Base-by-base conservation (phyloP, 2,329 filamentous ascomycete species). In the Clonostachys sp. region DNA sequence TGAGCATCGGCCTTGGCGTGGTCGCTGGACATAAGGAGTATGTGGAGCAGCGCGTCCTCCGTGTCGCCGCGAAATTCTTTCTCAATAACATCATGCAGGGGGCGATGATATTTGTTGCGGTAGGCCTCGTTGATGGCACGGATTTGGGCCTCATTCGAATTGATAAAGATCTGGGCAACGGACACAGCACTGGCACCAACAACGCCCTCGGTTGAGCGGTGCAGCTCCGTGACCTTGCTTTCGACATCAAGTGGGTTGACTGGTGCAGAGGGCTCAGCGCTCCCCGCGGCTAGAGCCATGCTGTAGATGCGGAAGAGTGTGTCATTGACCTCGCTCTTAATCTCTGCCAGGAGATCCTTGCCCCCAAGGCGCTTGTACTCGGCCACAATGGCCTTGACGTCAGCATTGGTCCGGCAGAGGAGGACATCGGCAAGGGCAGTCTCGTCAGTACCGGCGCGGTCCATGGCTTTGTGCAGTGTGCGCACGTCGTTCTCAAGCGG, bases 21-120 rank as follows among this genome's bases (percentile, higher is more conserved):
- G 45, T 61, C 55, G 14, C 48, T 43, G 1, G 54, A 60, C 16
- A 50, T 52, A 5, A 53, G 52, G 1, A 66, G 52, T 39, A 67
- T 65, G 8, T 48, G 51, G 18, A 67, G 47, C 2, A 67, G 50
- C 0, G 58, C 60, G 7, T 66, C 63, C 44, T 65, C 61, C 57
- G 63, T 60, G 42, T 64, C 59, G 18, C 64, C 63, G 1, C 56
- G 55, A 50, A 66, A 65, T 47, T 64, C 62, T 51, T 65, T 62
- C 49, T 64, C 58, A 18, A 66, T 65, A 2, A 65, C 61, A 1
- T 60, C 55, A 41, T 62, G 54, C 7, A 67, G 51, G 8, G 55
- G 57, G 20, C 61, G 61, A 48, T 62, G 61, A 45, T 65, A 66
- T 48, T 65, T 66, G 13, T 50, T 49, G 40, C 52, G 50, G 43